Evolutionary conservation across 768 basidiomycete genomes (phyloP), one percentile per base, ranked within the genome.

Genomic region (Nidularia sp.): DNA sequence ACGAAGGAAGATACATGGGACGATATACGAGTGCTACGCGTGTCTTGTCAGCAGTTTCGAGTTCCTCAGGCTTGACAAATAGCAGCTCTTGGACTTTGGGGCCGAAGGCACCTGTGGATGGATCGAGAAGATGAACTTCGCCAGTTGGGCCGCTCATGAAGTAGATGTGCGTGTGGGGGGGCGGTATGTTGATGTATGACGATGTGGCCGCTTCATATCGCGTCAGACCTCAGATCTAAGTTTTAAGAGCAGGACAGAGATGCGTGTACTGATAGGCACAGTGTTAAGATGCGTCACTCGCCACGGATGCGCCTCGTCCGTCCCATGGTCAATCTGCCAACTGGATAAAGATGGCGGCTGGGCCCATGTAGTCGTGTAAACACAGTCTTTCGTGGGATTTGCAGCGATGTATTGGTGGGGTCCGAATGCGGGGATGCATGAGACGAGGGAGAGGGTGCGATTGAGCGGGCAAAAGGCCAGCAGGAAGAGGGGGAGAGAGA

Each of bases 301-400:
- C 64, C 66, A 67, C 18, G 59, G 51, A 9, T 60, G 62, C 15
- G 50, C 43, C 0, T 43, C 8, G 57, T 50, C n/a, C 54, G 57
- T 31, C 8, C 7, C 8, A n/a, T n/a, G n/a, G 9, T 72, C 68
- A 7, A 79, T 55, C 4, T 63, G 62, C 78, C 79, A 82, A 53
- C 73, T 76, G 0, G 71, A 72, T 4, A 82, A 68, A 4, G 64
- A 57, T 0, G 79, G 78, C 3, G 78, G 79, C 3, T 66, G 57
- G 0, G 76, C 73, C 80, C 80, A 82, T 55, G 71, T 78, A 0
- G 80, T 82, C 1, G 77, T 69, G 57, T 77, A 82, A 1, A 73
- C 67, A 18, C 67, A 55, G 34, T 69, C 62, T 45, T 64, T 72
- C n/a, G 52, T 54, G 2, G 65, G 55, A 53, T 73, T 73, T 3